Base-by-base conservation (phyloP, 1,284 basidiomycete species). In the Ceratobasidium papillatum region DNA sequence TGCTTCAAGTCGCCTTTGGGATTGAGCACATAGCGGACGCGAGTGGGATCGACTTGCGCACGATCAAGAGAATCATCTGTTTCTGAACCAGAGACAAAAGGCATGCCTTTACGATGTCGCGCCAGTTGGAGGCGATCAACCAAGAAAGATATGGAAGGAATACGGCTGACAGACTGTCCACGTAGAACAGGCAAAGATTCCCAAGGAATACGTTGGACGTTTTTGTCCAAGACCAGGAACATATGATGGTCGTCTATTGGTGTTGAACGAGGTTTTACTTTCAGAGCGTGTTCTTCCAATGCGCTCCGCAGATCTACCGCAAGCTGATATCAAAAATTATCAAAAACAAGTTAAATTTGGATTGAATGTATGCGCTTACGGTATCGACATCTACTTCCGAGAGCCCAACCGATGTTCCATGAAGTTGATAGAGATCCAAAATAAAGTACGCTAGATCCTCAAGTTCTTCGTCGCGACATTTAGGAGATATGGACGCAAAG, bases 391-490 rank as follows among this genome's bases (percentile, higher is more conserved):
- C 98, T 17, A 98, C 89, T 81, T 99, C 98, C 45, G 96, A 93
- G 38, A 93, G 90, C 0, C 95, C 94, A 25, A 99, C 89, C 0
- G 93, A 91, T 7, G 95, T 87, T 0, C 96, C 97, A 78, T 95
- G 91, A 82, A 97, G 94, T 79, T 98, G 96, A 81, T 96, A 96
- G 0, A 96, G 87, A 80, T 99, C 98, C 62, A 99, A 86, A 27
- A 98, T 87, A 82, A 98, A 99, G 82, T 97, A 98, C 7, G 95
- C 88, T 47, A 99, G 84, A 80, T 99, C 98, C 81, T 99, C 96
- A 17, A 99, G 85, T 79, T 99, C 97, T 80, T 99, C 97, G 78
- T 98, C 94, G 30, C 89, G 88, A 78, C 93, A 94, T 77, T 90
- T 89, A 0, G 93, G 89, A 0, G 91, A 89, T 0, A 99, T 85